Evolutionary conservation across 2,329 filamentous ascomycete genomes (phyloP), one percentile per base, ranked within the genome.

Genomic region (Epichloe aotearoae): DNA sequence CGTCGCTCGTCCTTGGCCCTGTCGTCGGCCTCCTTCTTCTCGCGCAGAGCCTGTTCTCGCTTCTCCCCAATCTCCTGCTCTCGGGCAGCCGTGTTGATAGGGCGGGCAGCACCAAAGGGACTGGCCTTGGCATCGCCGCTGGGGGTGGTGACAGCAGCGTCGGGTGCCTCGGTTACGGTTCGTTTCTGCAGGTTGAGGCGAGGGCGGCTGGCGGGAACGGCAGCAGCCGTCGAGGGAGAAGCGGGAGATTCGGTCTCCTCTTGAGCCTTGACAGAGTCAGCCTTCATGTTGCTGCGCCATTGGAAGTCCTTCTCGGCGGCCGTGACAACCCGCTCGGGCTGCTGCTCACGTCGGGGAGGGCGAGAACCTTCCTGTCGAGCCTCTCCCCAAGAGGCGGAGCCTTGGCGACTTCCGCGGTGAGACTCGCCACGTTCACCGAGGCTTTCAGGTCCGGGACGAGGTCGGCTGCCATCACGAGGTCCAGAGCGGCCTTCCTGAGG

Each of bases 11-110:
- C 88, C 68, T 88, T 89, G 43, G 80, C 84, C 73, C 90, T 93
- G 55, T 93, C 88, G 1, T 93, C 88, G 1, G 84, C 81, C 60
- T 95, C 89, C 64, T 84, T 86, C 79, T 94, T 95, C 67, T 93
- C 83, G 56, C 82, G 82, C 26, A 89, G 56, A 6, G 79, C 77
- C 52, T 86, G 74, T 61, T 86, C 74, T 57, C 86, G 79, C 76
- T 88, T 95, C 71, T 95, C 88, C 62, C 94, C 91, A 52, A 98
- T 82, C 66, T 94, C 84, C 60, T 83, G 84, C 72, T 97, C 91
- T 57, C 87, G 83, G 14, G 89, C 79, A 44, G 88, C 86, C 45
- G 91, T 97, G 69, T 98, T 90, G 60, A 97, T 95, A 50, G 93
- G 93, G 55, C 86, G 83, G 51, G 93, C 93, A 54, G 86, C 90